Evolutionary conservation across 805 yeast species (phyloP), one percentile per base, ranked within the genome.

Genomic region (Trichomonascus vanleenenianus): DNA sequence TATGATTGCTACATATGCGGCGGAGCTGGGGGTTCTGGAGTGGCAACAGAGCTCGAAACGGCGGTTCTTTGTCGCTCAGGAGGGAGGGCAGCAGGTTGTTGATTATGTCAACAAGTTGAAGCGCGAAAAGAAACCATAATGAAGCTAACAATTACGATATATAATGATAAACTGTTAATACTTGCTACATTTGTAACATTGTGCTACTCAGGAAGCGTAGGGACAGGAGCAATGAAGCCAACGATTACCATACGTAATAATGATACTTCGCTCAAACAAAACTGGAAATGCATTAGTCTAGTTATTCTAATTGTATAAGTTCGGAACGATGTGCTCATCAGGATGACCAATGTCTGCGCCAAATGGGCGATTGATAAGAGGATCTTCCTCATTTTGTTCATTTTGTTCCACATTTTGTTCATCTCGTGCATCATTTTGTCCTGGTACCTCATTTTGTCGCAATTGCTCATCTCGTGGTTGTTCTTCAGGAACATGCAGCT

Each of bases 11-110:
- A 75, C 75, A 42, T 93, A 89, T 58, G 96, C 97, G 4, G 78
- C 78, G 37, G 97, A 93, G 55, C 78, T 91, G 41, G 98, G 97
- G 1, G 96, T 88, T 0, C 66, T 91, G 41, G 59, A 85, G n/a
- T 93, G 97, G 96, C 77, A 81, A 42, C 88, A 86, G 62, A 74
- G 79, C 38, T 64, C 66, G 19, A 78, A 78, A 56, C 76, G 79
- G 54, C 75, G 76, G 57, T 87, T 93, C 56, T 94, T 93, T 56
- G 95, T 93, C 6, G 84, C 93, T 0, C 76, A 77, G 41, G 96
- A 85, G 47, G 96, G 96, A 11, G 82, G 84, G 59, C 68, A 79
- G 8, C 96, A 88, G 62, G 83, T 91, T n/a, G 79, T 87, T n/a
- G 96, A 87, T 43, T 89, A 78, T 64, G 94, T 95, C 0, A 81